Evolutionary conservation across 768 basidiomycete species (phyloP), one percentile per base, ranked within the genome.

Genomic region (Nidularia sp.): DNA sequence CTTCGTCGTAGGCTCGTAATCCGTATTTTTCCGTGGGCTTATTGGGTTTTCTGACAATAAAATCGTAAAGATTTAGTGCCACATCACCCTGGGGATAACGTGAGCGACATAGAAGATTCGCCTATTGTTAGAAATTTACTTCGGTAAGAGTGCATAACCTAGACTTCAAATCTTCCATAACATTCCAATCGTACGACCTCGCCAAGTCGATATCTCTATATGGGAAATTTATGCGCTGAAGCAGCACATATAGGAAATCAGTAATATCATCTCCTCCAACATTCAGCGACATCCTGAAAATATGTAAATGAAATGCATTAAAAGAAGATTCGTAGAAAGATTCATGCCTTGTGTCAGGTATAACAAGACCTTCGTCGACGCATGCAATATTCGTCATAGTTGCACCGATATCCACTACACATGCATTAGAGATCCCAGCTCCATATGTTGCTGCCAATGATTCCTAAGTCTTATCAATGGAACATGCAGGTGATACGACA

Each of bases 211-310:
- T 74, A 29, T 94, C 88, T 50, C 83, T 73, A 67, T 97, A 98
- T 0, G 97, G 97, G 61, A 98, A 95, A 42, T 80, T 77, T 47
- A 93, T 91, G 45, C 86, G 82, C 45, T 83, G 76, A 29, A 98
- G 74, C 10, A 97, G 71, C 25, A 89, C 84, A 58, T 85, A 83
- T 43, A 96, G 74, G 60, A 96, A 92, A 55, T 90, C 85, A 2
- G 96, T 97, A 62, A 99, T 87, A 69, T 97, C 97, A 66, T 98
- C 90, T 10, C 96, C 94, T 15, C 93, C 97, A 69, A 92, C 88
- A 60, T 85, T 86, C 45, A 98, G 76, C 25, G 80, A 76, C 74
- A 95, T 85, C 57, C 96, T 84, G 54, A 7, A 44, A 45, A 36
- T 15, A 34, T 13, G 45, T n/a, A n/a, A n/a, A n/a, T 49, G 56